phyloP scores from a whole-genome alignment of 2,329 filamentous ascomycete species.

The Mycogone perniciosa region DNA sequence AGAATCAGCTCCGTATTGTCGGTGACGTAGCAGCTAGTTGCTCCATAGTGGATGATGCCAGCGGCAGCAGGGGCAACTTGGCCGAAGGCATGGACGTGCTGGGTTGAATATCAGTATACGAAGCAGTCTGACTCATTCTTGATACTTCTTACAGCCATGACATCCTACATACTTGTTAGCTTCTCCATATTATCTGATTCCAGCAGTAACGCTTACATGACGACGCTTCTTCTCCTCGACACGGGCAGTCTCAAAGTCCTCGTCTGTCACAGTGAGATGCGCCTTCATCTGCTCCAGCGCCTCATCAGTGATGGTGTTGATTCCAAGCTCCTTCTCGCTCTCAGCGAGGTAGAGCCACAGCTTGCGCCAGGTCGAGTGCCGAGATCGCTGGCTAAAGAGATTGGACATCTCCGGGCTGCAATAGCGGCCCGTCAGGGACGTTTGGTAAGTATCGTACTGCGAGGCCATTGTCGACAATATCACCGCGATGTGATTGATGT shows the following conservation, averaged over 20 bases:
- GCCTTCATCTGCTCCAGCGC: conserved; percentile 71
- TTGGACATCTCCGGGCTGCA: conserved; percentile 67
- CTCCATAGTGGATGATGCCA: conserved; percentile 73
- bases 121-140: background rate
- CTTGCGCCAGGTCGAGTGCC: conserved; percentile 73
- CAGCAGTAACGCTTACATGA: conserved; percentile 34
- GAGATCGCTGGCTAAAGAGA: conserved; percentile 71
- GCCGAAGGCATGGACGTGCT: conserved; percentile 69
- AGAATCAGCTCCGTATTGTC: conserved; percentile 77
- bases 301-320: conserved; percentile 62
- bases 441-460: conserved; percentile 44
- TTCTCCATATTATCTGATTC: background rate
- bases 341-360: conserved; percentile 84
- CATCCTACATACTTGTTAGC: conserved; percentile 29
- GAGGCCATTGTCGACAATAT: too few species aligned
- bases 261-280: conserved; percentile 68
- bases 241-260: conserved; percentile 67
- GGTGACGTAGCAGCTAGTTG: conserved; percentile 52
- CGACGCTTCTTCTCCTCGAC: conserved; percentile 69
- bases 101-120: conserved; percentile 19
- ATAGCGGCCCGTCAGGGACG: conserved; percentile 66
- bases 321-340: conserved; percentile 71
- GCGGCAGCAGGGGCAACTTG: conserved; percentile 67
- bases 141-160: conserved; percentile 48
- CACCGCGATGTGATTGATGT: too few species aligned